These are phyloP conservation scores for Colletotrichum costaricense DNA, from an alignment of 2,329 filamentous ascomycete species.

Conservation along the genomic window DNA sequence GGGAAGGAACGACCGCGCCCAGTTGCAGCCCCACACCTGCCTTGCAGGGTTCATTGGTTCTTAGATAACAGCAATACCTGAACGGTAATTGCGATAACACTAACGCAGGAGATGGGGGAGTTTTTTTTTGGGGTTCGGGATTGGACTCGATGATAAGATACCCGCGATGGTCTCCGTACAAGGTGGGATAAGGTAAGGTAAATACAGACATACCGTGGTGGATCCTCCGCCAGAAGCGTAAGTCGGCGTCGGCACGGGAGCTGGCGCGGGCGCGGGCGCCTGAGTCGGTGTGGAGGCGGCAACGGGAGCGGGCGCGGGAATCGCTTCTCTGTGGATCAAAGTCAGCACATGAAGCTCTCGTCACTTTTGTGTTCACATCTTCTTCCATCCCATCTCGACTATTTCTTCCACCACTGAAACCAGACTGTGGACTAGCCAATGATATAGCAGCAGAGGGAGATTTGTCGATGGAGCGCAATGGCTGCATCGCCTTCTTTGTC, in stretches of 20 bases:
- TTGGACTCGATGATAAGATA: neutral
- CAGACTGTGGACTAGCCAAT: neutral
- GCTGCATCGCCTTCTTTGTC: neutral
- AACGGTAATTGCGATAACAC: neutral
- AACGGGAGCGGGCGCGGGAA: slow-evolving; percentile 20
- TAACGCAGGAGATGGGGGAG: neutral
- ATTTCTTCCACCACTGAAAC: neutral
- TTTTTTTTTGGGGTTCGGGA: neutral
- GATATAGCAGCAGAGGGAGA: neutral
- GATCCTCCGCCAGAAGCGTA: slow-evolving; percentile 30
- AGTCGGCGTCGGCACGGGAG: slow-evolving; percentile 27
- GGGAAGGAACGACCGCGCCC: neutral
- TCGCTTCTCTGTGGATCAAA: slow-evolving; percentile 29
- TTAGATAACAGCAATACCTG: neutral
- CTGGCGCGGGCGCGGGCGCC: slow-evolving; percentile 5
- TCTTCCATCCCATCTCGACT: neutral
- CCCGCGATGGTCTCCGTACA: neutral
- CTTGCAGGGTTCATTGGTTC: neutral
- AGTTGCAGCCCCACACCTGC: neutral
- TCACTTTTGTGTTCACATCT: neutral
- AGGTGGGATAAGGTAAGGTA: slow-evolving; percentile 8
- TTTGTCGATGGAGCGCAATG: neutral
- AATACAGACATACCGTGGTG: slow-evolving; percentile 19
- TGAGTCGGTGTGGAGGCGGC: slow-evolving; percentile 21
- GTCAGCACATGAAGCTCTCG: slow-evolving; percentile 24